These are phyloP conservation scores for Penicillium sp. DNA, from an alignment of 2,329 filamentous ascomycete genomes.

Conservation along the genomic window DNA sequence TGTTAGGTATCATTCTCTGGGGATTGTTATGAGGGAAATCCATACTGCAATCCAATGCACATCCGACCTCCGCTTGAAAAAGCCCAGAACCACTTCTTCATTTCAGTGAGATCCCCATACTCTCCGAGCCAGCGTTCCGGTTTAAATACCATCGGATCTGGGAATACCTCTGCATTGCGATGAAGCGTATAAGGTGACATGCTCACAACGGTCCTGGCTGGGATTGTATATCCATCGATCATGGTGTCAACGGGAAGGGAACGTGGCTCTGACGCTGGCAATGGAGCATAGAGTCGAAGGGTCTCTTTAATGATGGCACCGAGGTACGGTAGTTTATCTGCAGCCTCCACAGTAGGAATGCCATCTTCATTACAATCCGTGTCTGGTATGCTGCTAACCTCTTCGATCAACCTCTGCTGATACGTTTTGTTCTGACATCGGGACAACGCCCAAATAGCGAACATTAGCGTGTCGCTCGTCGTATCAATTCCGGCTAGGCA, in stretches of 20 bases:
- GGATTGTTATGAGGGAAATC: background rate
- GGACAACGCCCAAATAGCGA: conserved; percentile 53
- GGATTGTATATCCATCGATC: conserved; percentile 38
- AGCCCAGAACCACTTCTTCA: conserved; percentile 41
- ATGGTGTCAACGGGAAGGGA: conserved; percentile 28
- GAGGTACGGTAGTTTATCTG: conserved; percentile 46
- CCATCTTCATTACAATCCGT: conserved; percentile 19
- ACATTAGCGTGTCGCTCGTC: conserved; percentile 55
- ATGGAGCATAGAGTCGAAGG: conserved; percentile 50
- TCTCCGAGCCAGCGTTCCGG: conserved; percentile 34
- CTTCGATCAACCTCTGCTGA: conserved; percentile 49
- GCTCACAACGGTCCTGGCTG: conserved; percentile 33
- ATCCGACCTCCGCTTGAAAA: conserved; percentile 44
- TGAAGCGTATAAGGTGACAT: conserved; percentile 36
- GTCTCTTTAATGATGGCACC: conserved; percentile 56
- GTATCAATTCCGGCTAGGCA: conserved; percentile 57
- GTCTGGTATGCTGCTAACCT: conserved; percentile 37
- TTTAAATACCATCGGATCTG: conserved; percentile 27
- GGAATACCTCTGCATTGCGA: conserved; percentile 34
- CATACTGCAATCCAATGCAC: conserved; percentile 42
- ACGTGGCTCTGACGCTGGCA: conserved; percentile 53
- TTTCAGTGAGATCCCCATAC: conserved; percentile 21
- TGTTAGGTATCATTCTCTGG: background rate
- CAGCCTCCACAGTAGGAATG: conserved; percentile 36
- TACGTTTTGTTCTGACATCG: conserved; percentile 42